Base-by-base conservation (phyloP, 108 stramenopile genomes). In the Pseudonitzschia pungens region DNA sequence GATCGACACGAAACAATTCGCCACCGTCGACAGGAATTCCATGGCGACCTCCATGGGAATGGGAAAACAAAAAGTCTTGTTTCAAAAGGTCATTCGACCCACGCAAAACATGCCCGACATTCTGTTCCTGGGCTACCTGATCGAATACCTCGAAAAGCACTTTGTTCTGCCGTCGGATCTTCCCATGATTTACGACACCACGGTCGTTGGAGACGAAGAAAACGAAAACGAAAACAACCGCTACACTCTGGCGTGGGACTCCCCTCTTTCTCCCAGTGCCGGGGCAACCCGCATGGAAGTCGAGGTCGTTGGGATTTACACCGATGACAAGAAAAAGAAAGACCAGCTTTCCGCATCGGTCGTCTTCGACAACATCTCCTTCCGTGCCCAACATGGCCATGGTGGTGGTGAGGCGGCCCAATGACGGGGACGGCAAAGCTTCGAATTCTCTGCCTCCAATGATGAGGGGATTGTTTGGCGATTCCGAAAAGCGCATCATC, bases 241-340 rank as follows among this genome's bases (percentile, higher is more conserved):
- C 15, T 82, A 73, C 29, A 72, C 87, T 14, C 44, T 91, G 42
- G 72, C 72, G 44, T 90, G 86, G 72, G 88, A 94, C 68, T 92
- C 90, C 14, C 85, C 90, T 11, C 48, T 94, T 40, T 86, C 86
- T 12, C 77, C 85, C 59, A 68, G 77, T 45, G 58, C 84, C 15
- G 79, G 63, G 42, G 87, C 78, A 0, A 88, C 93, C 10, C 72
- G 87, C 22, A 63, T 94, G 71, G 76, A 86, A 50, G 83, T 94
- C 40, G 89, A 94, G 79, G 83, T 94, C 14, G 83, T 94, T 53
- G 90, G 82, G 10, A 85, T 94, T 66, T 87, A 81, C 62, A 81
- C 91, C 11, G 57, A 67, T 28, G 73, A 32, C 21, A 56, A 63
- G 26, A 68, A 78, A 65, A 41, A 36, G 15, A 51, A 76, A 64